A percentile compares a stretch with the other conserved stretches of the same genome.
phyloP scores from a whole-genome alignment of 352 stramenopile genomes.

The Globisporangium barbulae region DNA sequence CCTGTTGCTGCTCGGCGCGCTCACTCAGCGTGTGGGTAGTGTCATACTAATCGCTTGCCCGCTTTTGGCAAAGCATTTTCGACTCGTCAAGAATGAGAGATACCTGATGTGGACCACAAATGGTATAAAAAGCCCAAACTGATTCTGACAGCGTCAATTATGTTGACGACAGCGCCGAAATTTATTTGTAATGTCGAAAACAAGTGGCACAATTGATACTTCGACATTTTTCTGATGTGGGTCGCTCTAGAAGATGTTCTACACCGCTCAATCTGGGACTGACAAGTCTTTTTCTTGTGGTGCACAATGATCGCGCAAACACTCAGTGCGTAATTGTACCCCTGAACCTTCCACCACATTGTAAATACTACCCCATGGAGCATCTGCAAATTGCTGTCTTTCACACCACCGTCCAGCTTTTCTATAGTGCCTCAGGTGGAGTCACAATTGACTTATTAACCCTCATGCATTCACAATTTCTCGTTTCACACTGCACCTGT shows the following conservation, averaged over 20 bases:
- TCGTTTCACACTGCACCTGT: neutral
- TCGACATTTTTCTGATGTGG: neutral
- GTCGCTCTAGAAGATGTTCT: neutral
- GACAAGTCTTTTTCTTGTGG: neutral
- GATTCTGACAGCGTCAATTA: too few species aligned
- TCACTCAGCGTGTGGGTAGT: too few species aligned
- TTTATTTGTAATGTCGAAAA: too few species aligned
- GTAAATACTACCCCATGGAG: neutral
- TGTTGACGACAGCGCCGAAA: too few species aligned
- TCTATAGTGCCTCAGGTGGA: neutral
- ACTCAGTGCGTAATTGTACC: neutral
- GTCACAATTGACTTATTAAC: neutral
- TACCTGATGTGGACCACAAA: too few species aligned
- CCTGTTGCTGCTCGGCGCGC: too few species aligned
- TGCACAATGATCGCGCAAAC: conserved; percentile 3
- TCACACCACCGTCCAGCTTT: neutral
- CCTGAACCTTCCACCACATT: neutral
- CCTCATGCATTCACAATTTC: neutral
- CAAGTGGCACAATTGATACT: too few species aligned
- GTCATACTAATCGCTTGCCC: too few species aligned
- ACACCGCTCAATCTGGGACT: neutral
- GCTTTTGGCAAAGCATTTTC: too few species aligned
- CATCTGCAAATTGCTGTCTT: neutral
- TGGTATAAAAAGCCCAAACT: too few species aligned
- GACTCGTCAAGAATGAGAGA: too few species aligned